Base-by-base conservation (phyloP, 1,284 basidiomycete genomes). In the Austroboletus rostrupii region DNA sequence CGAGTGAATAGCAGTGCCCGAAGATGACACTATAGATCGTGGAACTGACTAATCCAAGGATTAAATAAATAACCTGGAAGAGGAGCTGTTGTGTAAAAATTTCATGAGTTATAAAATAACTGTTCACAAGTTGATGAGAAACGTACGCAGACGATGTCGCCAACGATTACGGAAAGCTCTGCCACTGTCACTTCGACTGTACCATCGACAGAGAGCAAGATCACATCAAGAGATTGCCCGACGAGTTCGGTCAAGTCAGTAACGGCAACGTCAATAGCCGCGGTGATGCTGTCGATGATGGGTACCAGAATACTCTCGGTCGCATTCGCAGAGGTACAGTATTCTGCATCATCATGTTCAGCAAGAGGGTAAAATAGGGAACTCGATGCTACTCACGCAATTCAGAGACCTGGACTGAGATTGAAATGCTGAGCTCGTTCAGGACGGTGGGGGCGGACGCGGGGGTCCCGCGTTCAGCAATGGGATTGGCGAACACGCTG, bases 191-290 rank as follows among this genome's bases (percentile, higher is more conserved):
- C 42, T 20, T 14, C 32, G n/a, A 37, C 41, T 2, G 37, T 26
- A 11, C 55, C 49, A 17, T 60, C 58, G 32, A 46, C 36, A 33
- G 55, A 51, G 6, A 45, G 42, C 47, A 59, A 3, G 47, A 49
- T 54, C 17, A 42, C 26, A 0, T 12, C 3, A n/a, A 6, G 2
- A 13, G 55, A 32, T 20, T 57, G 39, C 28, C 50, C 55, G 16
- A 38, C 26, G 14, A 58, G 49, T 10, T 31, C 2, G 13, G 42
- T 47, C 44, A 60, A 14, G 5, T 11, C 21, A 28, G 13, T 31
- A 45, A 55, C 23, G 23, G 57, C 51, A 26, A 5, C 12, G 5
- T 32, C 38, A 20, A 58, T 36, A 20, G 55, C 47, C 1, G 38
- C 26, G 37, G 33, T 47, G 5, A 60, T 58, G 2, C 28, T n/a